Conservation (phyloP, 2,329 filamentous ascomycete species). For the Alternaria incomplexa region DNA sequence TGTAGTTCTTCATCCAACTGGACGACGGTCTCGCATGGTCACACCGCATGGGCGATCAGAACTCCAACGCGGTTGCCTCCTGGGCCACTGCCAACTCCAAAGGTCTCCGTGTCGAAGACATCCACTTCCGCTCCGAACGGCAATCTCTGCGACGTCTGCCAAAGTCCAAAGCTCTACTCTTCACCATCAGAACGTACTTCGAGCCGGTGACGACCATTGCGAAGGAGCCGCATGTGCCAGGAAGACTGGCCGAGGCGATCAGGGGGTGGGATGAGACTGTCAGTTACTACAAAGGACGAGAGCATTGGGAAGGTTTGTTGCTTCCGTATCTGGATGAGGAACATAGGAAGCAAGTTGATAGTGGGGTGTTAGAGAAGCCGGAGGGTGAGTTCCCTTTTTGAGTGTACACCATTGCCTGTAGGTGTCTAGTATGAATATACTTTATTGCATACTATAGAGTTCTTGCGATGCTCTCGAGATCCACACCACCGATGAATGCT, state of each 20-base stretch:
- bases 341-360: background rate
- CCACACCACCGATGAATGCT: background rate
- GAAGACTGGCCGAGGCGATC: background rate
- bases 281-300: background rate
- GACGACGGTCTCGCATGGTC: conserved; percentile 3
- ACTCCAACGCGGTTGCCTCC: background rate
- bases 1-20: background rate
- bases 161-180: background rate
- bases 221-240: conserved; percentile 2
- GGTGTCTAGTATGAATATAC: too few relatives aligned
- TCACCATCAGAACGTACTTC: background rate
- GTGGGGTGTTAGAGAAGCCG: background rate
- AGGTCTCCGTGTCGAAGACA: conserved; percentile 1
- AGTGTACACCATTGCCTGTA: background rate
- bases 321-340: conserved; percentile 1
- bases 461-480: too few relatives aligned
- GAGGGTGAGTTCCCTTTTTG: background rate
- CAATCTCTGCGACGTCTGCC: conserved; percentile 1
- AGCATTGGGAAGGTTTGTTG: background rate
- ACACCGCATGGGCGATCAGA: conserved; percentile 1
- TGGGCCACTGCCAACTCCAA: background rate
- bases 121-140: background rate
- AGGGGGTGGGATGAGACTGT: background rate
- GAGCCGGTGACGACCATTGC: background rate
- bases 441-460: background rate